A percentile compares a stretch with the other conserved stretches of the same genome.
These are phyloP conservation scores for Vitis cinerea DNA, from an alignment of 164 flowering plant species.

Conservation along the genomic window DNA sequence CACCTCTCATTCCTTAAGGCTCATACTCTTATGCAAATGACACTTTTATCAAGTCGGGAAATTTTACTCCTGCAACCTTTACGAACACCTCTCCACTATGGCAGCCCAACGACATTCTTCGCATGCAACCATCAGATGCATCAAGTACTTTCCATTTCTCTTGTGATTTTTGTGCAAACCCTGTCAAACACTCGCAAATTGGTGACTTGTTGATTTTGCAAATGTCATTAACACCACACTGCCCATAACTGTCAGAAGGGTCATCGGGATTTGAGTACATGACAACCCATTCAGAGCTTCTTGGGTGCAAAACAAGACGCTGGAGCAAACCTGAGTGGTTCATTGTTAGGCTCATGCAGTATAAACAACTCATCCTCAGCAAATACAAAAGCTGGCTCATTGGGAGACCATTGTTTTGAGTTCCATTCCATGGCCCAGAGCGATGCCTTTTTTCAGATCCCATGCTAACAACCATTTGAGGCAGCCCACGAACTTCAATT, in stretches of 20 bases:
- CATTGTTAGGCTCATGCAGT: background rate
- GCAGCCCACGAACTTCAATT: too few relatives aligned
- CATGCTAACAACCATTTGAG: too few relatives aligned
- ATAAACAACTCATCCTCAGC: too few relatives aligned
- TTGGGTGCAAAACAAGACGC: background rate
- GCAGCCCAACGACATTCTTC: slow-evolving; percentile 7
- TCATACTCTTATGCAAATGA: too few relatives aligned
- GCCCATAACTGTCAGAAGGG: slow-evolving; percentile 1
- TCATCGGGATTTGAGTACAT: background rate
- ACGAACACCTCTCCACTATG: slow-evolving; percentile 21
- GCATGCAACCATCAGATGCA: background rate
- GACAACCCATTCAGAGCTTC: background rate
- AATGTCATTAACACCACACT: slow-evolving; percentile 4
- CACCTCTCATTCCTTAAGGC: slow-evolving; percentile 11
- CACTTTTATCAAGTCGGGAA: slow-evolving; percentile 13
- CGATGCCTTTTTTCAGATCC: too few relatives aligned
- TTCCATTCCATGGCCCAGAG: too few relatives aligned
- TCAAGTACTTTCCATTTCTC: too few relatives aligned
- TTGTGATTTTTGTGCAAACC: background rate
- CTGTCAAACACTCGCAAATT: slow-evolving; percentile 5
- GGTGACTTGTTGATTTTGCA: background rate
- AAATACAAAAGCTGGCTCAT: too few relatives aligned
- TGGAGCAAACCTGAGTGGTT: background rate
- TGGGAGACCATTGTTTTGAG: too few relatives aligned
- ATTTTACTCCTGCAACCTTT: slow-evolving; percentile 10